Evolutionary conservation across 176 grass and related monocot genomes (phyloP).

Genomic region (Aegilops umbellulata): DNA sequence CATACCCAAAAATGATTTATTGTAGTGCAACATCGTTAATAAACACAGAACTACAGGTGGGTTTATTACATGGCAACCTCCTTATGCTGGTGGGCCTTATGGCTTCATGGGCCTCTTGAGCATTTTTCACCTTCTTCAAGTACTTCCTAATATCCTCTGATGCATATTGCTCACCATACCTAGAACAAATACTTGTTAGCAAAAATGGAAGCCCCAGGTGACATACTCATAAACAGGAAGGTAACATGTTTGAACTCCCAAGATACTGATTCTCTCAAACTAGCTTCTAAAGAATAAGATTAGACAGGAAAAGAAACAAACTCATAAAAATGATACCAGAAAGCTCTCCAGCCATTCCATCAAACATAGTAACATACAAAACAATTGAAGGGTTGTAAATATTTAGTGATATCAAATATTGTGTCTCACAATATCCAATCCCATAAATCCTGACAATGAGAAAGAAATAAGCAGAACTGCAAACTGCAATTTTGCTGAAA

Average conservation of each 20-base stretch:
- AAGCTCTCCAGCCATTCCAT: slow-evolving; percentile 12
- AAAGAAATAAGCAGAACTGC: neutral
- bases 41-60: slow-evolving; percentile 18
- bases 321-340: slow-evolving; percentile 14
- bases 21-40: neutral
- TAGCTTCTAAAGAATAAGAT: neutral
- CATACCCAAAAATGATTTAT: no score
- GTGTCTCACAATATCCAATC: neutral
- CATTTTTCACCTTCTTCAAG: slow-evolving; percentile 93
- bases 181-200: slow-evolving; percentile 43
- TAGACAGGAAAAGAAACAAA: neutral
- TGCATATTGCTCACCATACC: slow-evolving; percentile 68
- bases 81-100: slow-evolving; percentile 91
- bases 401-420: slow-evolving; percentile 12
- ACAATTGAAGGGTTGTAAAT: neutral
- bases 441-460: slow-evolving; percentile 13
- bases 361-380: neutral
- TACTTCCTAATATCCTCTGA: slow-evolving; percentile 59
- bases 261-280: slow-evolving; percentile 5
- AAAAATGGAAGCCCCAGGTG: neutral
- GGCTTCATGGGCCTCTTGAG: slow-evolving; percentile 99
- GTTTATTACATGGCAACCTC: slow-evolving; percentile 90
- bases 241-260: neutral
- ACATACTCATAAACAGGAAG: slow-evolving; percentile 11
- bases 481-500: slow-evolving; percentile 15